phyloP scores from a whole-genome alignment of 2,329 filamentous ascomycete genomes.

The Westerdykella ornata region DNA sequence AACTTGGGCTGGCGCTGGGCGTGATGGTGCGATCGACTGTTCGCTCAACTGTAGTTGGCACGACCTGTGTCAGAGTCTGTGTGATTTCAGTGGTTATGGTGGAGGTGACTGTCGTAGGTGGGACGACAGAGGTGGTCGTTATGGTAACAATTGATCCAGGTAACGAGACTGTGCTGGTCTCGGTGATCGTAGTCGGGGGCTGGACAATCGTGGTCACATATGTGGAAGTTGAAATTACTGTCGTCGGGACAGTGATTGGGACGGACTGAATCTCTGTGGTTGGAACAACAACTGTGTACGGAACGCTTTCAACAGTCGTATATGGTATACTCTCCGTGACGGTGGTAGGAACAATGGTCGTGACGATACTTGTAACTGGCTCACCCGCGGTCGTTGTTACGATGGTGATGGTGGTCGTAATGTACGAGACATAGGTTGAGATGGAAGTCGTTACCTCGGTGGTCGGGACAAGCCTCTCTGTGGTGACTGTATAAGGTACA shows the following conservation, averaged over 20 bases:
- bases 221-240: neutral
- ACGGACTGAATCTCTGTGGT: slow-evolving; percentile 1
- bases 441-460: neutral
- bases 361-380: neutral
- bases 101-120: neutral
- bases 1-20: slow-evolving; percentile 9
- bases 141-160: slow-evolving; percentile 2
- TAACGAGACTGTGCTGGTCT: neutral
- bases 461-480: neutral
- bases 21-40: slow-evolving; percentile 19
- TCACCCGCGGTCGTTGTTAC: neutral
- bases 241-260: slow-evolving; percentile 1
- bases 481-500: neutral
- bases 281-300: slow-evolving; percentile 1
- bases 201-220: slow-evolving; percentile 3
- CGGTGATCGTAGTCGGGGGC: neutral
- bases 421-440: neutral
- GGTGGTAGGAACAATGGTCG: neutral
- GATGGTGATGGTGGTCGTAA: neutral
- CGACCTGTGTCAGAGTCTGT: slow-evolving; percentile 9
- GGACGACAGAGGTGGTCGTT: slow-evolving; percentile 2
- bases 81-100: slow-evolving; percentile 6
- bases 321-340: neutral
- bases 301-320: slow-evolving; percentile 1
- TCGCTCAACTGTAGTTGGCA: slow-evolving; percentile 19